A percentile compares a stretch with the other conserved stretches of the same genome.
These are phyloP conservation scores for Ceriops decandra DNA, from an alignment of 345 rosid genomes.

Conservation along the genomic window DNA sequence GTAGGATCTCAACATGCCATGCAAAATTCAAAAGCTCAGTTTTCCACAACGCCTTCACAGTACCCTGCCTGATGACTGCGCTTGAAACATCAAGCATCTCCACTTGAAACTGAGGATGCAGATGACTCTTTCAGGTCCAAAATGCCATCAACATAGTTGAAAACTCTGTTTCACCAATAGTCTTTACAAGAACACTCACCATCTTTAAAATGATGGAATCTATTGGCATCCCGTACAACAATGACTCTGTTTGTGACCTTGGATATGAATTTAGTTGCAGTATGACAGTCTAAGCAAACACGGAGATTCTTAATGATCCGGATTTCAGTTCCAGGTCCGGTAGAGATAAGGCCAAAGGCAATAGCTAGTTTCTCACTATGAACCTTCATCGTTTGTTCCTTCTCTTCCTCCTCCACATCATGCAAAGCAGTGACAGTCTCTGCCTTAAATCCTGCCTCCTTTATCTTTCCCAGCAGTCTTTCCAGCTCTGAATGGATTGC, in stretches of 20 bases:
- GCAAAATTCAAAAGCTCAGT: too few relatives aligned
- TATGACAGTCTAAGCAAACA: conserved; percentile 76
- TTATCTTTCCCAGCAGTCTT: conserved; percentile 56
- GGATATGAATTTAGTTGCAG: conserved; percentile 67
- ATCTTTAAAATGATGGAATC: conserved; percentile 77
- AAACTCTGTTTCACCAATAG: conserved; percentile 45
- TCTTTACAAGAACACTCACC: conserved; percentile 83
- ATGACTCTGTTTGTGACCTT: conserved; percentile 63
- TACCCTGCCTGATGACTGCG: too few relatives aligned
- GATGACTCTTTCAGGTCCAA: background rate
- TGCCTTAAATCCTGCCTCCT: conserved; percentile 68
- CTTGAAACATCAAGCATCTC: background rate
- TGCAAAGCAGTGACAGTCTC: conserved; percentile 60
- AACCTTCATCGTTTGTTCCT: conserved; percentile 59
- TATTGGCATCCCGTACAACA: conserved; percentile 73
- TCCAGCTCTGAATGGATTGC: conserved; percentile 63
- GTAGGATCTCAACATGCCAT: background rate
- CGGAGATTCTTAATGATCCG: conserved; percentile 74
- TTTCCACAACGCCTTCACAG: too few relatives aligned
- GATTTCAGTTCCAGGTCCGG: conserved; percentile 63
- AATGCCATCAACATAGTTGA: background rate
- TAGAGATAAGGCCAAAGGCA: conserved; percentile 70
- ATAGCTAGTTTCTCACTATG: conserved; percentile 85
- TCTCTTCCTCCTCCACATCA: conserved; percentile 89
- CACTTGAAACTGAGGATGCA: background rate